These are phyloP conservation scores for Macrophomina phaseolina DNA, from an alignment of 2,329 filamentous ascomycete genomes.

Conservation along the genomic window DNA sequence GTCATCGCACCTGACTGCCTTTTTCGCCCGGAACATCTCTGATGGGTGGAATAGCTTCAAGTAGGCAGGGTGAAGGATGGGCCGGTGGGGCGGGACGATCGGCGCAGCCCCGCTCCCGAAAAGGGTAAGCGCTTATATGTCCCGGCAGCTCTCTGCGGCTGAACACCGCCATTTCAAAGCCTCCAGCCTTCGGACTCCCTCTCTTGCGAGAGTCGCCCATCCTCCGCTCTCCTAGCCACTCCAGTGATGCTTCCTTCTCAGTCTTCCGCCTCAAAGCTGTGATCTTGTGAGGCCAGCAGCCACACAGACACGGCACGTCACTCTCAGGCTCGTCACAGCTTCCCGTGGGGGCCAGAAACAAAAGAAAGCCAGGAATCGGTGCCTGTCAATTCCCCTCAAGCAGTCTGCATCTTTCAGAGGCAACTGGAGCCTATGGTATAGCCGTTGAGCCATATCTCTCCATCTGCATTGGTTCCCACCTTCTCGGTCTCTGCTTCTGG, in stretches of 20 bases:
- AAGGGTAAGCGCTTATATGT: neutral
- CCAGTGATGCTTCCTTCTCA: neutral
- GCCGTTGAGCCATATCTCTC: neutral
- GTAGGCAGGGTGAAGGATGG: neutral
- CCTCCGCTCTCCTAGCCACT: neutral
- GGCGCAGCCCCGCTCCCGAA: neutral
- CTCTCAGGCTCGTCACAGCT: neutral
- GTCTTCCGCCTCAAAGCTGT: neutral
- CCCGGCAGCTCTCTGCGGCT: neutral
- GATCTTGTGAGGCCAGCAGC: neutral
- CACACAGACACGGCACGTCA: neutral
- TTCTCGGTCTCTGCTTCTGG: neutral
- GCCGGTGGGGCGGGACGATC: neutral
- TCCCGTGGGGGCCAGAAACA: neutral
- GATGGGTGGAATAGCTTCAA: no score
- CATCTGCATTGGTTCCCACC: no score
- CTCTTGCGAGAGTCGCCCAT: neutral
- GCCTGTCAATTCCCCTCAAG: neutral
- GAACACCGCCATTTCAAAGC: slow-evolving; percentile 16
- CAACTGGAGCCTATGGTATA: no score
- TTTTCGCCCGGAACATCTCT: no score
- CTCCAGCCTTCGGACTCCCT: neutral
- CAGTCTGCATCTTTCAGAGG: no score
- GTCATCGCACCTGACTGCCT: slow-evolving; percentile 26
- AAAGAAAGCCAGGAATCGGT: neutral